Base-by-base conservation (phyloP, 2,329 filamentous ascomycete species). In the Sporothrix dimorphospora region DNA sequence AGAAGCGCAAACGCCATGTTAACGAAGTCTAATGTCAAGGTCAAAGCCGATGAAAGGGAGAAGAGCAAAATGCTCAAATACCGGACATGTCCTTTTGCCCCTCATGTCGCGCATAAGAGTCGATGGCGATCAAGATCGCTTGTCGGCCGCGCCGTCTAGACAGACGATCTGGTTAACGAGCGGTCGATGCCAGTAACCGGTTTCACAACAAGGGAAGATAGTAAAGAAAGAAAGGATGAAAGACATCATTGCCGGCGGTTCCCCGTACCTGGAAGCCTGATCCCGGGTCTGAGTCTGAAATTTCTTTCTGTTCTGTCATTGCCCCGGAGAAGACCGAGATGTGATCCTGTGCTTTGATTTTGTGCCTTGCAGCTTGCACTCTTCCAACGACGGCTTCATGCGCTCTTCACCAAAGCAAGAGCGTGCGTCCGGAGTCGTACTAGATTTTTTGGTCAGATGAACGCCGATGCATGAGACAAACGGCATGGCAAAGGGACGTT, bases 61-160 rank as follows among this genome's bases (percentile, higher is more conserved):
- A n/a, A 21, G 19, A 19, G 19, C 42, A 16, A 47, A n/a, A 8
- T 6, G 55, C 21, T 7, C 55, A 12, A 21, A 21, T 40, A 14
- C 55, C 55, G 30, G 30, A 21, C 19, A 40, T 1, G 38, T 63
- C 12, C 21, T 16, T 70, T 63, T 30, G 34, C n/a, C 14, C 27
- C 2, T 38, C 55, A 40, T 49, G 63, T 66, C 42, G 42, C 34
- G 69, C 70, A 71, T 67, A 27, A 63, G 4, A 30, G 30, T 40
- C 14, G 61, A 30, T 5, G 70, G 21, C 21, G 70, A 71, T 71
- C 70, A 71, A 30, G 59, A 71, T 70, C 68, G 68, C 68, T 70
- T 70, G 68, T 49, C 68, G 38, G 67, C n/a, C 21, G 67, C 51
- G 24, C 68, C 55, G 42, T 61, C 53, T 40, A 16, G 27, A 51